A percentile compares a stretch with the other conserved stretches of the same genome.
phyloP scores from a whole-genome alignment of 2,329 filamentous ascomycete genomes.

The Pyrenophora seminiperda region DNA sequence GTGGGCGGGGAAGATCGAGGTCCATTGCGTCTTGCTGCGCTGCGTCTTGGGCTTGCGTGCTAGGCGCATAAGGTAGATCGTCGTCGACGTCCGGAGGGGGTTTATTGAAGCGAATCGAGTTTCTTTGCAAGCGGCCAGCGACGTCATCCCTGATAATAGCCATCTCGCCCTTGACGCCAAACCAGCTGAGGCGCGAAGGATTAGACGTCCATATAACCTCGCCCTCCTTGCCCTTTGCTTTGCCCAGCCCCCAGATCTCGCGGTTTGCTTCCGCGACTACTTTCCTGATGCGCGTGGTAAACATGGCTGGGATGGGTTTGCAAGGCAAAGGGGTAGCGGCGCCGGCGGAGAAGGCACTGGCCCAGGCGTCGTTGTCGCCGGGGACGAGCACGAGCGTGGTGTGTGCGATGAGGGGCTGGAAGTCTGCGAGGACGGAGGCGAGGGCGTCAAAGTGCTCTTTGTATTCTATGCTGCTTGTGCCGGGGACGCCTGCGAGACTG shows the following conservation, averaged over 20 bases:
- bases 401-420: constrained; percentile 75
- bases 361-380: constrained; percentile 97
- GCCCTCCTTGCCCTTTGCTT: constrained; percentile 60
- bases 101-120: constrained; percentile 71
- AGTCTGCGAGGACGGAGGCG: constrained; percentile 81
- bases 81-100: constrained; percentile 47
- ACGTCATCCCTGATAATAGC: constrained; percentile 88
- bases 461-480: constrained; percentile 87
- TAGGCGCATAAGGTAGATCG: constrained; percentile 25
- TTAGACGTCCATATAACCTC: constrained; percentile 89
- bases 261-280: constrained; percentile 79
- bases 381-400: constrained; percentile 92
- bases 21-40: constrained; percentile 51
- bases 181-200: constrained; percentile 79
- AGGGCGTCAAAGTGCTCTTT: constrained; percentile 94
- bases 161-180: constrained; percentile 86
- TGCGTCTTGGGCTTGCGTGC: constrained; percentile 13
- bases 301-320: constrained; percentile 79
- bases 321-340: constrained; percentile 72
- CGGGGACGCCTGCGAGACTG: constrained; percentile 66
- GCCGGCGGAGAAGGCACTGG: constrained; percentile 79
- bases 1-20: constrained; percentile 44
- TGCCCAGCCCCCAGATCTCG: constrained; percentile 60
- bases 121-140: constrained; percentile 75
- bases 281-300: constrained; percentile 83